Percentiles rank a stretch among this genome's conserved stretches.
Evolutionary conservation across 495 filamentous ascomycete species (phyloP).

Genomic region (Aspergillus homomorphus): DNA sequence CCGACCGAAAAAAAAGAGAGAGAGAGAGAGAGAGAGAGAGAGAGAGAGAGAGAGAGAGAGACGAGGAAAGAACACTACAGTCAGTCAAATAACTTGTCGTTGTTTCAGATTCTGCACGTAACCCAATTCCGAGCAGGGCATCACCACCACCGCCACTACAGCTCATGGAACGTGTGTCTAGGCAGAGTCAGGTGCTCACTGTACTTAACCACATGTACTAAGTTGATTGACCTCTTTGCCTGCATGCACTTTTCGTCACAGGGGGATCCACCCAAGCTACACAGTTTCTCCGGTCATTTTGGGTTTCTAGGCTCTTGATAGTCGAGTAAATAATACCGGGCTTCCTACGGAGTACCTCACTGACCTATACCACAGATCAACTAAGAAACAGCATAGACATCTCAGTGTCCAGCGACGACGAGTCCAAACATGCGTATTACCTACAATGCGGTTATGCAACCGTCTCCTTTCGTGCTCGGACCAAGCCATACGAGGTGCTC

Average conservation of each 20-base stretch:
- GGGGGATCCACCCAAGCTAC: neutral
- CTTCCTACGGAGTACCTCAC: neutral
- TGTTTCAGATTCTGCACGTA: constrained; percentile 23
- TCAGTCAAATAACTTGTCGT: neutral
- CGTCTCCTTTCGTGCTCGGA: too few species aligned
- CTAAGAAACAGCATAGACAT: too few species aligned
- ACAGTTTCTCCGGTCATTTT: neutral
- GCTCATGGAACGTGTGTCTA: neutral
- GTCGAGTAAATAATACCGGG: neutral
- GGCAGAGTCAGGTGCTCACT: too few species aligned
- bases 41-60: neutral
- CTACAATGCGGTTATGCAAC: neutral
- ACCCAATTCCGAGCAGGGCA: constrained; percentile 11
- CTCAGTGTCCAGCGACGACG: neutral
- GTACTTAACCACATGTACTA: too few species aligned
- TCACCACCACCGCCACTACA: neutral
- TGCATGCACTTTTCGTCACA: neutral
- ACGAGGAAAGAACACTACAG: too few species aligned
- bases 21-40: neutral
- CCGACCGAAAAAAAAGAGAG: neutral
- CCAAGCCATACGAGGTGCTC: neutral
- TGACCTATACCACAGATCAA: too few species aligned
- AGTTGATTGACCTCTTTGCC: too few species aligned
- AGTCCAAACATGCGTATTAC: neutral
- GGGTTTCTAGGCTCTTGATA: neutral